Evolutionary conservation across 2,329 filamentous ascomycete genomes (phyloP), one percentile per base, ranked within the genome.

Genomic region (Onygenales sp.): DNA sequence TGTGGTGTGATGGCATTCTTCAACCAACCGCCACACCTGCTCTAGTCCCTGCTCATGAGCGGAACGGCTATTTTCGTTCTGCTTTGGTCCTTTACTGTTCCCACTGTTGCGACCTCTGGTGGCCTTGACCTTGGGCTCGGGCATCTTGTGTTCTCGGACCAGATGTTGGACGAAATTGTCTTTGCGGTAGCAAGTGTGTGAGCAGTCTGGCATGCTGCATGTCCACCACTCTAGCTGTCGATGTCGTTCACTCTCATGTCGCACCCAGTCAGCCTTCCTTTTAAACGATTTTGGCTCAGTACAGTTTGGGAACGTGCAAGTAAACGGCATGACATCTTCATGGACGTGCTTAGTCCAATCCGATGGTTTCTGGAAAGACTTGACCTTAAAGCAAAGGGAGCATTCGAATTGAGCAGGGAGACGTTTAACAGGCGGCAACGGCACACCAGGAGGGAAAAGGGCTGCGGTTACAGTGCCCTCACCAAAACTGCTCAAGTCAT

Each of bases 311-410:
- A 92, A 95, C 0, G 90, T 95, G 70, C 91, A 96, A 2, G 88
- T 94, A 61, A 95, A 95, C 0, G 91, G 91, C 65, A 93, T 87
- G 1, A 95, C 83, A 65, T 96, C 91, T 69, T 95, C 91, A 61
- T 95, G 88, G 0, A 96, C 88, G 64, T 96, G 91, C 67, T 96
- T 95, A 1, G 90, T 95, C 91, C 91, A 96, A 69, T 96, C 91
- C 0, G 90, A 95, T 13, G 90, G 91, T 68, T 95, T 95, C 61
- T 85, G 82, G 61, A 93, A 90, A 62, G 84, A 88, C 75, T 93
- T 95, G 51, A 84, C 79, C 60, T 85, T 82, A 73, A 88, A 95
- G 71, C 91, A 95, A 21, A 95, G 74, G 39, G 87, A 85, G 61
- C 91, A 96, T 72, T 96, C 91, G 56, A 95, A 92, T 63, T 92